Evolutionary conservation across 352 stramenopile genomes (phyloP).

Genomic region (Phytopythium boreale): DNA sequence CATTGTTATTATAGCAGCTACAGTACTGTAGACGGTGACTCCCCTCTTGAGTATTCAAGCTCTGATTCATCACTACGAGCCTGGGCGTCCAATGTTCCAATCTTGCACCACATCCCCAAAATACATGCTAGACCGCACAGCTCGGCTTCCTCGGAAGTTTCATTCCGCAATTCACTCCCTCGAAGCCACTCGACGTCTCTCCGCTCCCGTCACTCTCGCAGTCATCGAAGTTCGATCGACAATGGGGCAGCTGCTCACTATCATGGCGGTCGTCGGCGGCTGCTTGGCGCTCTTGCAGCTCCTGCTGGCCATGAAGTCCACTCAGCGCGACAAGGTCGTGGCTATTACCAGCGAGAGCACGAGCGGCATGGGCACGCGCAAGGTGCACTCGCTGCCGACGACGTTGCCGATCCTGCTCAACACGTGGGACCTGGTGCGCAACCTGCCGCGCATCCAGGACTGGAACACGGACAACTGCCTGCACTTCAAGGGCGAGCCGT

Average conservation of each 20-base stretch:
- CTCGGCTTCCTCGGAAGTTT: too few species aligned
- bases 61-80: too few species aligned
- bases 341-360: too few species aligned
- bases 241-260: not conserved
- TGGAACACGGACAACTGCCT: conserved; percentile 35
- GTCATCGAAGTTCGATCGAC: not conserved
- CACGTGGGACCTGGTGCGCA: conserved; percentile 30
- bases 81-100: too few species aligned
- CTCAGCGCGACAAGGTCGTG: not conserved
- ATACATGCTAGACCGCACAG: not conserved
- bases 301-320: not conserved
- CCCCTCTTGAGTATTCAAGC: too few species aligned
- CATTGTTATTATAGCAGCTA: too few species aligned
- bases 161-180: not conserved
- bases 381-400: conserved; percentile 17
- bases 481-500: conserved; percentile 25
- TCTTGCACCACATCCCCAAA: too few species aligned
- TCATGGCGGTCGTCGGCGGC: not conserved
- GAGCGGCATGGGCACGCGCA: not conserved
- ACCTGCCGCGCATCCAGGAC: conserved; percentile 38
- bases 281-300: not conserved
- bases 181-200: not conserved
- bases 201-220: not conserved
- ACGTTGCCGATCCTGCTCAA: conserved; percentile 45
- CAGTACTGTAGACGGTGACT: too few species aligned